Conservation (phyloP, 345 rosid genomes). For the Fremontodendron californicum region DNA sequence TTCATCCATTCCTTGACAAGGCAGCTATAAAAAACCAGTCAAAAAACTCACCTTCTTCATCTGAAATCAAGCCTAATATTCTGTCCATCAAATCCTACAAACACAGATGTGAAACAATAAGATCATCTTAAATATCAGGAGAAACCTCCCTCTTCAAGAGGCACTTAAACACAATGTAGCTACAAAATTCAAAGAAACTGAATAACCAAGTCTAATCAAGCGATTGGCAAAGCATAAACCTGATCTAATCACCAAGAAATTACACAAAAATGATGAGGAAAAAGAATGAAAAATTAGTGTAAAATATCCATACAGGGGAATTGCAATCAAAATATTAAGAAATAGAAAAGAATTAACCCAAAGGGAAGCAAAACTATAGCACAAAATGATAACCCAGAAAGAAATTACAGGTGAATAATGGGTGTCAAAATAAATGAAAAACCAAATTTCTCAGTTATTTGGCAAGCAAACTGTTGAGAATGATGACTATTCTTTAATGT, state of each 20-base stretch:
- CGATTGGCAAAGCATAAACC: not conserved
- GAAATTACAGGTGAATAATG: not conserved
- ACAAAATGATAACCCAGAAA: not conserved
- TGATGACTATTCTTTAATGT: not conserved
- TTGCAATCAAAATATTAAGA: not conserved
- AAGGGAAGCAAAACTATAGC: not conserved
- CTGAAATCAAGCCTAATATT: conserved; percentile 16
- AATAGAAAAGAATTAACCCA: not conserved
- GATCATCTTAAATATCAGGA: not conserved
- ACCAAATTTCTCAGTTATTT: not conserved
- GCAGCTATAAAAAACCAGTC: not conserved
- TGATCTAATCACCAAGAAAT: not conserved
- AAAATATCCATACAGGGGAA: not conserved
- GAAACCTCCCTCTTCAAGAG: not conserved
- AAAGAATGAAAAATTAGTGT: not conserved
- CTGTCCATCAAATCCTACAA: conserved; percentile 33
- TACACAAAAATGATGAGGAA: not conserved
- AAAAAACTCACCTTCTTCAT: conserved; percentile 16
- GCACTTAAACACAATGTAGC: not conserved
- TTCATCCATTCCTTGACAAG: not conserved
- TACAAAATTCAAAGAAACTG: not conserved
- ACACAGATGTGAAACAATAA: not conserved
- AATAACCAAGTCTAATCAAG: not conserved
- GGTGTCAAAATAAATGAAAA: not conserved
- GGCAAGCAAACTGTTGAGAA: not conserved